A percentile compares a stretch with the other conserved stretches of the same genome.
Evolutionary conservation across 2,329 filamentous ascomycete species (phyloP).

Genomic region (Xenoacremonium recifei): DNA sequence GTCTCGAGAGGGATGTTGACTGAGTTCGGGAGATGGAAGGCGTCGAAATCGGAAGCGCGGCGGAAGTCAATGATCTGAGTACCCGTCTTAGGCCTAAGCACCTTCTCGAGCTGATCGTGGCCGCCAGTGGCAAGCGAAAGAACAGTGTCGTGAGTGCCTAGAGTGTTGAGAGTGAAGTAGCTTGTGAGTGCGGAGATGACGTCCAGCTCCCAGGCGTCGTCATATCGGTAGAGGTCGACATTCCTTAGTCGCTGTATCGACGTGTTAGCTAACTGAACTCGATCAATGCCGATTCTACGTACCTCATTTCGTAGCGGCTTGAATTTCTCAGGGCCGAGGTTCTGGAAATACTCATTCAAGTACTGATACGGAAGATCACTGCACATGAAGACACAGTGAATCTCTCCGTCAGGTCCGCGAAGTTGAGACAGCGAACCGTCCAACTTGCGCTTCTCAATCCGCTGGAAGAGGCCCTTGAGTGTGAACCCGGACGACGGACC

Average conservation of each 20-base stretch:
- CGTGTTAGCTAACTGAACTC: too few relatives aligned
- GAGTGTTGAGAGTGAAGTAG: constrained; percentile 30
- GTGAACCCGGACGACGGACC: constrained; percentile 62
- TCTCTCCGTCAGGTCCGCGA: constrained; percentile 43
- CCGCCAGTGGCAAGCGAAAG: constrained; percentile 16
- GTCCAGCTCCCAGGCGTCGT: constrained; percentile 52
- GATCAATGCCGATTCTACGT: constrained; percentile 18
- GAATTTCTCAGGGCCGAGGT: constrained; percentile 48
- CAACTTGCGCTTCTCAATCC: constrained; percentile 46
- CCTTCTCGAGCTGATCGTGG: constrained; percentile 24
- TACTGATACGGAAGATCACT: constrained; percentile 64
- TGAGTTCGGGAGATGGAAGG: constrained; percentile 44
- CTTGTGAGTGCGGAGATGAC: constrained; percentile 37
- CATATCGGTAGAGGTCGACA: constrained; percentile 54
- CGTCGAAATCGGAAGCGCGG: constrained; percentile 37
- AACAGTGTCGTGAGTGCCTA: constrained; percentile 22
- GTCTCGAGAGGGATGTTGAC: constrained; percentile 45
- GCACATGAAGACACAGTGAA: constrained; percentile 58
- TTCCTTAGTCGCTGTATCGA: constrained; percentile 40
- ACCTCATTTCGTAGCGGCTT: constrained; percentile 44
- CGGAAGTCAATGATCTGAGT: constrained; percentile 45
- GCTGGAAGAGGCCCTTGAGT: constrained; percentile 49
- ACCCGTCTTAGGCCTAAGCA: constrained; percentile 23
- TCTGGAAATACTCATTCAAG: constrained; percentile 57
- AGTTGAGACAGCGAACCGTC: constrained; percentile 44